Conservation (phyloP, 164 flowering plant genomes). For the Vitis amurensis region DNA sequence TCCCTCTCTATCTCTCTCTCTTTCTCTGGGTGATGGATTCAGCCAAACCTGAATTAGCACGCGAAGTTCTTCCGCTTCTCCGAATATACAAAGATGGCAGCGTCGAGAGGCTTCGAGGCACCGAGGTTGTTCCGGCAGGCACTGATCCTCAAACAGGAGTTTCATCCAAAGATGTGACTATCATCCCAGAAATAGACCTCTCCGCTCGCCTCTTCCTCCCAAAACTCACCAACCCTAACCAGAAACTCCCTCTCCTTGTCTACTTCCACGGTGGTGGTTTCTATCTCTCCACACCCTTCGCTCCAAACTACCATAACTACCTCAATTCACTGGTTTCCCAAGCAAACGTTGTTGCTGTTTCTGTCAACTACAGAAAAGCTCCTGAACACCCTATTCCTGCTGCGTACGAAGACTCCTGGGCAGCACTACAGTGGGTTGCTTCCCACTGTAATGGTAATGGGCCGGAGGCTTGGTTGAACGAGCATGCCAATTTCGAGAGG, state of each 20-base stretch:
- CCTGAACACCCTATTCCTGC: conserved; percentile 33
- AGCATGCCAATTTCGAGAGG: conserved; percentile 26
- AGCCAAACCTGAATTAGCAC: conserved; percentile 9
- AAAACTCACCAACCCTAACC: conserved; percentile 2
- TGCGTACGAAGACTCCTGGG: conserved; percentile 34
- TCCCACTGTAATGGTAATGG: conserved; percentile 22
- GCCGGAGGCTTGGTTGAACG: conserved; percentile 31
- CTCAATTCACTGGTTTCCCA: conserved; percentile 18
- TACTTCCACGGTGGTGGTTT: conserved; percentile 40
- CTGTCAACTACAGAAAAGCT: conserved; percentile 27
- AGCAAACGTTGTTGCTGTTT: conserved; percentile 27
- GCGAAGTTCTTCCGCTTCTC: conserved; percentile 21
- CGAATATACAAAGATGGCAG: conserved; percentile 28
- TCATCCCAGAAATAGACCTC: conserved; percentile 10
- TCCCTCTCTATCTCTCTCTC: neutral
- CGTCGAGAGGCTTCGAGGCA: conserved; percentile 20
- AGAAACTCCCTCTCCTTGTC: conserved; percentile 30
- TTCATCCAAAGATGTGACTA: conserved; percentile 25
- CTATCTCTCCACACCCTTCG: conserved; percentile 18
- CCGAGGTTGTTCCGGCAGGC: conserved; percentile 19
- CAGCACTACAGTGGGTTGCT: conserved; percentile 26
- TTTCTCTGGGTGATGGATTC: conserved; percentile 17
- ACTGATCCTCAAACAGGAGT: conserved; percentile 22
- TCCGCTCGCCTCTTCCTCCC: conserved; percentile 31
- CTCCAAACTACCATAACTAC: conserved; percentile 20